Evolutionary conservation across 176 grass and related monocot species (phyloP), one percentile per base, ranked within the genome.

Genomic region (Lolium rigidum): DNA sequence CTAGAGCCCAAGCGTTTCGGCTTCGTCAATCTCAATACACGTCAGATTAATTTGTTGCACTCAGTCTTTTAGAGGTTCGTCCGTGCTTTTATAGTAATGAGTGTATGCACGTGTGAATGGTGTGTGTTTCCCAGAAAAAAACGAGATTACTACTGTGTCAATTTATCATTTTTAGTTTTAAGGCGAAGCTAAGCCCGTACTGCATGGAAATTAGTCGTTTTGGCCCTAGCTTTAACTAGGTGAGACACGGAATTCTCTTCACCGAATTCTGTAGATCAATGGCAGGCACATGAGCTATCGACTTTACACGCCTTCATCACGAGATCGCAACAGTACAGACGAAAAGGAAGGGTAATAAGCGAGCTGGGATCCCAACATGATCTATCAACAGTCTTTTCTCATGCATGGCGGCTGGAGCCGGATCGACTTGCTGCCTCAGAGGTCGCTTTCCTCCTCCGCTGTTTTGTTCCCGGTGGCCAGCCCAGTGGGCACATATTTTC

Each of bases 371-470:
- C 60, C 25, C 72, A 49, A 9, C 41, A 10, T 18, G 17, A 43
- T 57, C 54, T 46, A 46, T 46, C 55, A 74, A 12, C 62, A 61
- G 41, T 83, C 72, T 22, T 21, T 63, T 54, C 8, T 78, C 79
- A 43, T 46, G 26, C 71, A 62, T 44, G 50, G 41, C 59, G 7
- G 70, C 44, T 20, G 51, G 38, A 46, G 2, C 13, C 2, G 13
- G 63, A 64, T 47, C 77, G 26, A 70, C 26, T 54, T 31, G 69
- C 62, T 49, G 51, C 61, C 63, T 44, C 73, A 64, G 0, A 22
- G 64, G 89, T 87, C 84, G 84, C 84, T 51, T 50, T 84, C 84
- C 8, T 25, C 35, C 50, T 9, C 61, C 70, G 43, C 41, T 28
- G 10, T 26, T 2, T 18, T 12, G 25, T n/a, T 14, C 58, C 60